These are phyloP conservation scores for Schizophyllum commune DNA, from an alignment of 1,284 basidiomycete genomes.

Conservation along the genomic window DNA sequence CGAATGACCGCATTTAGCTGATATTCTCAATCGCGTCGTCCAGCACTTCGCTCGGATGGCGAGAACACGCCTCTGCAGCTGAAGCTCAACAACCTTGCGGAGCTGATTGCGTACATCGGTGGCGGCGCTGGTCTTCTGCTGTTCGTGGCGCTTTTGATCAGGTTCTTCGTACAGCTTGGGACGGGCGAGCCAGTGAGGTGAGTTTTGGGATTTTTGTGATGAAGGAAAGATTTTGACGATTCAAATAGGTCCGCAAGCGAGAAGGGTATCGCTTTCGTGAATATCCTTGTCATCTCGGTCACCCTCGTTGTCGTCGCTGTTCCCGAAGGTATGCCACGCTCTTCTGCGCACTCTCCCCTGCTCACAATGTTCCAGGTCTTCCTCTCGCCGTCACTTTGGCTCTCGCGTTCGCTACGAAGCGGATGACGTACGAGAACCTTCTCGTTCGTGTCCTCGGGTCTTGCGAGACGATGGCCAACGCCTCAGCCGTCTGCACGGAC, in stretches of 20 bases:
- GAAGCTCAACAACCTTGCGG: conserved; percentile 90
- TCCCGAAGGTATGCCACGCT: conserved; percentile 88
- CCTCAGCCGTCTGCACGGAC: conserved; percentile 93
- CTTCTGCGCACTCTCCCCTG: too few species aligned
- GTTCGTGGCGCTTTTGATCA: conserved; percentile 85
- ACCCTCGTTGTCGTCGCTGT: conserved; percentile 96
- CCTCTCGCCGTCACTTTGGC: conserved; percentile 96
- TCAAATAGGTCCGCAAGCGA: conserved; percentile 55
- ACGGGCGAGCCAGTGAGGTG: conserved; percentile 44
- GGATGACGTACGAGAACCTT: conserved; percentile 93
- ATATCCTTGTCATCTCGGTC: conserved; percentile 92
- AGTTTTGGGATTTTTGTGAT: conserved; percentile 3
- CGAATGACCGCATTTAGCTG: too few species aligned
- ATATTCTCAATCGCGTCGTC: too few species aligned
- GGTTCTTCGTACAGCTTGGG: conserved; percentile 86
- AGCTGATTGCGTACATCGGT: conserved; percentile 90
- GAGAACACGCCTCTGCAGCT: conserved; percentile 91
- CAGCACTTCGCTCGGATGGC: conserved; percentile 72
- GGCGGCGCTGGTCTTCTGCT: conserved; percentile 76
- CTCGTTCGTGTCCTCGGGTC: conserved; percentile 93
- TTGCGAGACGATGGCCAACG: conserved; percentile 98
- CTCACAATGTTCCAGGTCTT: conserved; percentile 46
- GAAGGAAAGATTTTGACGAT: conserved; percentile 1
- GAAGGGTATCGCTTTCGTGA: conserved; percentile 89
- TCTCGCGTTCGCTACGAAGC: conserved; percentile 92